Conservation (phyloP, 495 filamentous ascomycete species). For the Podospora conica region DNA sequence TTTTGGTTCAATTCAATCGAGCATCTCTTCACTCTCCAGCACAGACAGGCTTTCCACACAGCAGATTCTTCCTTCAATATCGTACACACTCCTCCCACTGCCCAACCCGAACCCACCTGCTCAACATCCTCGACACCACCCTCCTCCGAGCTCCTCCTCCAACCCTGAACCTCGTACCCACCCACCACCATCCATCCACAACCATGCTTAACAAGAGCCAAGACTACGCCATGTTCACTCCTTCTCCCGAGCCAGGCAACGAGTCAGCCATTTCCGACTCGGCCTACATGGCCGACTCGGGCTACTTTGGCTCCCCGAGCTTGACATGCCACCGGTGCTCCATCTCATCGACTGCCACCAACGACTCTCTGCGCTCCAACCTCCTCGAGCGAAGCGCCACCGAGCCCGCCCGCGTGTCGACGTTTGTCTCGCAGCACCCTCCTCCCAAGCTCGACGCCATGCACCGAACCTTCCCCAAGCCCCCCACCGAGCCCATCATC, state of each 20-base stretch:
- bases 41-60: too few relatives aligned
- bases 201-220: background rate
- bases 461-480: constrained; percentile 30
- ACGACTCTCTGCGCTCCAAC: background rate
- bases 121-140: background rate
- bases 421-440: constrained; percentile 8
- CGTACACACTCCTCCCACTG: background rate
- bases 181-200: background rate
- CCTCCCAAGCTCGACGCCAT: constrained; percentile 19
- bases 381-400: constrained; percentile 12
- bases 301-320: constrained; percentile 5
- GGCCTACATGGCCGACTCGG: background rate
- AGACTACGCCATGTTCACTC: background rate
- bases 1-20: background rate
- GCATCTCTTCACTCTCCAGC: background rate
- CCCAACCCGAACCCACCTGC: background rate
- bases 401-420: constrained; percentile 1
- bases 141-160: background rate
- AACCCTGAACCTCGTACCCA: background rate
- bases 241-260: background rate
- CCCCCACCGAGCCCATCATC: constrained; percentile 29
- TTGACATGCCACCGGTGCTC: constrained; percentile 13
- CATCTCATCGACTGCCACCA: constrained; percentile 13
- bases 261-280: constrained; percentile 6
- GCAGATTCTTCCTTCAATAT: background rate